Percentiles rank a stretch among this genome's conserved stretches.
phyloP scores from a whole-genome alignment of 306 rosid species.

The Sophora flavescens region DNA sequence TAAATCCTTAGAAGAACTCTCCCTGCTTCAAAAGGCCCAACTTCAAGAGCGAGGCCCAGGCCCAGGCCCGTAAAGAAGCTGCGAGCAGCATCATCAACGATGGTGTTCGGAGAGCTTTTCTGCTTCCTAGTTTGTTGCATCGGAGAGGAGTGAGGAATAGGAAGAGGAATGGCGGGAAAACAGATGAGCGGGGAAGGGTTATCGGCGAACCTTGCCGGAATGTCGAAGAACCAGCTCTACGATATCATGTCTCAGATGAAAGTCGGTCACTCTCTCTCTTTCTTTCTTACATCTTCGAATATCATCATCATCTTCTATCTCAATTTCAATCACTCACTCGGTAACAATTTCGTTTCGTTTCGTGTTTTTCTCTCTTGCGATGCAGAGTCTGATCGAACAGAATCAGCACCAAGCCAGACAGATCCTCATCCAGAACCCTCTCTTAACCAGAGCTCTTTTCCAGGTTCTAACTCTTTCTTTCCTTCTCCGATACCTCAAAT shows the following conservation, averaged over 20 bases:
- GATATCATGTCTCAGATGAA: slow-evolving; percentile 99
- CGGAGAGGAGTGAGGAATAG: too few species aligned
- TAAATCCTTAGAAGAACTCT: too few species aligned
- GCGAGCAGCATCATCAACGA: too few species aligned
- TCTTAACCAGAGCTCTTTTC: slow-evolving; percentile 90
- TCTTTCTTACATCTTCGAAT: too few species aligned
- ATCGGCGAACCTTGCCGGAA: slow-evolving; percentile 81
- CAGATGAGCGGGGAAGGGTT: slow-evolving; percentile 72
- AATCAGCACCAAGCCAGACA: slow-evolving; percentile 93
- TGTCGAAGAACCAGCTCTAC: slow-evolving; percentile 92
- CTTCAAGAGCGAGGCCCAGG: too few species aligned
- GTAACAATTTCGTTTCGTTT: slow-evolving; percentile 28
- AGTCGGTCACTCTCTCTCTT: slow-evolving; percentile 37
- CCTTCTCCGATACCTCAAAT: neutral
- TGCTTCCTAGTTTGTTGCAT: too few species aligned
- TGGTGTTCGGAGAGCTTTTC: too few species aligned
- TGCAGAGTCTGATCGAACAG: slow-evolving; percentile 83
- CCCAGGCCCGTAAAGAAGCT: too few species aligned
- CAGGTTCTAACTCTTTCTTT: slow-evolving; percentile 59
- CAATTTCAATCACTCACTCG: neutral
- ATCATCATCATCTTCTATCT: neutral
- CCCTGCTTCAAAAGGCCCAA: too few species aligned
- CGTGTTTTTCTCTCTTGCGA: too few species aligned
- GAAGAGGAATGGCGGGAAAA: slow-evolving; percentile 80
- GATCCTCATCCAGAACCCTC: slow-evolving; percentile 94